Evolutionary conservation across 495 filamentous ascomycete genomes (phyloP), one percentile per base, ranked within the genome.

Genomic region (Apiosordaria backusii): DNA sequence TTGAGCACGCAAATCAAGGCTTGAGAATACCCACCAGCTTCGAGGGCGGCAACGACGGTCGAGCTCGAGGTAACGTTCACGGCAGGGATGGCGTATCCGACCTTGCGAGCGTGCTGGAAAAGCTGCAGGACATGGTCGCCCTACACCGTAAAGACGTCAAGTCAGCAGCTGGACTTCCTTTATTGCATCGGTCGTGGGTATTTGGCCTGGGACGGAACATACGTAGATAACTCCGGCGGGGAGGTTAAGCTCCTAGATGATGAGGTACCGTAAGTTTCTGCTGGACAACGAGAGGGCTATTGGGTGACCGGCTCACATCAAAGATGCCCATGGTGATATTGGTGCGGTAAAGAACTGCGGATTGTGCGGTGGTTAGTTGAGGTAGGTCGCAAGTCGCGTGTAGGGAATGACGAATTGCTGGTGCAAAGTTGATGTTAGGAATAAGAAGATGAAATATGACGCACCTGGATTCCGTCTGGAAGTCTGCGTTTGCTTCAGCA

Each of bases 61-160:
- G 90, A 95, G 61, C 90, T 93, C 58, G 92, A 96, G 70, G 95
- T 97, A 72, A 97, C 89, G 77, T 97, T 93, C 77, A 90, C 90
- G 65, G 95, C 74, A 1, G 74, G 95, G 68, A 98, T 92, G 74
- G 95, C 94, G 71, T 91, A 97, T 50, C 87, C 78, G 66, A 94
- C 83, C 83, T 95, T 85, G 74, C 93, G 88, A 59, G 89, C 89
- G 77, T 97, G 90, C 76, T 90, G 85, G 84, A 97, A 96, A 70
- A 96, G 90, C 82, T 85, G 86, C 65, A 87, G 74, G 71, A 95
- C 91, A 79, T 95, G 91, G 27, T 70, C 68, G 53, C 68, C 67
- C 35, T 45, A 45, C 35, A 45, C 35, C 10, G 16, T 4, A 21
- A 25, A 1, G 21, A 21, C 15, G 62, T 61, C 29, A 62, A 27